Evolutionary conservation across 345 rosid genomes (phyloP).

Genomic region (Alliaria petiolata): DNA sequence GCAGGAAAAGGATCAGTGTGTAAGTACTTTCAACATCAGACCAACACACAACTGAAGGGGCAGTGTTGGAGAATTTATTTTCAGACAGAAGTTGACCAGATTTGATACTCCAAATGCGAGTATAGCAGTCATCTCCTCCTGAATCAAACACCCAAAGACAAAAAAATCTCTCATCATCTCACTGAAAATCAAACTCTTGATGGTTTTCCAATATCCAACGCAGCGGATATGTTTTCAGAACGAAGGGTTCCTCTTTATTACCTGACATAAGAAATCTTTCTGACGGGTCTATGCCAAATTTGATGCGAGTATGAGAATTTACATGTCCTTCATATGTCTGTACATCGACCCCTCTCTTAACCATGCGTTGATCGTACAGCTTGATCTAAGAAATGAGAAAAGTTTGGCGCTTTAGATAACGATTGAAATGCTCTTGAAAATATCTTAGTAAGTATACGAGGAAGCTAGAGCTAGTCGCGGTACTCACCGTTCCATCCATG

Average conservation of each 20-base stretch:
- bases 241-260: conserved; percentile 20
- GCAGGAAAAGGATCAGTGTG: conserved; percentile 16
- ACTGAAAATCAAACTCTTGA: not conserved
- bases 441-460: not conserved
- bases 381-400: conserved; percentile 48
- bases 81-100: conserved; percentile 78
- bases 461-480: conserved; percentile 4
- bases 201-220: not conserved
- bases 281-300: conserved; percentile 68
- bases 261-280: conserved; percentile 86
- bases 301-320: conserved; percentile 69
- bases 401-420: not conserved
- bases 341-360: conserved; percentile 51
- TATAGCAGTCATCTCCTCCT: conserved; percentile 77
- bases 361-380: conserved; percentile 81
- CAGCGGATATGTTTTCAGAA: not conserved
- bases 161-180: not conserved
- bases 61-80: conserved; percentile 47
- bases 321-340: conserved; percentile 82
- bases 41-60: conserved; percentile 52
- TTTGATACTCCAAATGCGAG: conserved; percentile 76
- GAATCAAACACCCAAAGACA: not conserved
- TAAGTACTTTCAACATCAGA: conserved; percentile 39
- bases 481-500: conserved; percentile 83
- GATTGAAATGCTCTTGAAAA: not conserved